Evolutionary conservation across 2,329 filamentous ascomycete genomes (phyloP), one percentile per base, ranked within the genome.

Genomic region (Diplocarpon mali): DNA sequence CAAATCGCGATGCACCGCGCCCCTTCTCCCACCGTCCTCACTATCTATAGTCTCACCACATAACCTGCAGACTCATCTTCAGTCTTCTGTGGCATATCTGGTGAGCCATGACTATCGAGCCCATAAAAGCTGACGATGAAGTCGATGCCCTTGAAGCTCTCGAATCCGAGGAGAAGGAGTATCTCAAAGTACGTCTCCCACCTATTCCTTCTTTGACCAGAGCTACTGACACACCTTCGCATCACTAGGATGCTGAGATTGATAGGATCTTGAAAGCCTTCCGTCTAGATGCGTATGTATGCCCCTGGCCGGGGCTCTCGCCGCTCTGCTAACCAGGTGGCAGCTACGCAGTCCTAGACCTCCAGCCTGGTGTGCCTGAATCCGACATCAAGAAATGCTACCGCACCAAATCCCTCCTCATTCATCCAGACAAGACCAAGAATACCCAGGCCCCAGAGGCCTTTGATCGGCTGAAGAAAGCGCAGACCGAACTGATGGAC

Each of bases 371-470:
- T 61, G 87, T 96, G 15, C 80, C 92, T 45, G 90, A 96, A 57
- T 89, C 86, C 48, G 92, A 96, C 68, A 96, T 98, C 72, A 96
- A 95, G 68, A 71, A 82, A 56, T 77, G 78, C 55, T 98, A 96
- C 69, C 89, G 92, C 71, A 89, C 87, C 59, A 96, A 95, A 67
- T 98, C 92, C n/a, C 81, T 98, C 46, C 80, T 98, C 39, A 96
- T 98, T 69, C 92, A 98, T 70, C 92, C 92, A 6, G 92, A 98
- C 71, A 98, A 98, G 66, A 95, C 92, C 45, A 80, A 80, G 60
- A 96, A 98, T 62, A 83, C 87, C 0, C 76, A 73, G 39, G 92
- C 92, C 0, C 90, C 92, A 3, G 92, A 96, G 59, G 92, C 92
- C 53, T 98, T 98, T 62, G 92, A 98, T 67, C 81, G 90, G 9